phyloP scores from a whole-genome alignment of 768 basidiomycete species.

The Trametes cubensis region DNA sequence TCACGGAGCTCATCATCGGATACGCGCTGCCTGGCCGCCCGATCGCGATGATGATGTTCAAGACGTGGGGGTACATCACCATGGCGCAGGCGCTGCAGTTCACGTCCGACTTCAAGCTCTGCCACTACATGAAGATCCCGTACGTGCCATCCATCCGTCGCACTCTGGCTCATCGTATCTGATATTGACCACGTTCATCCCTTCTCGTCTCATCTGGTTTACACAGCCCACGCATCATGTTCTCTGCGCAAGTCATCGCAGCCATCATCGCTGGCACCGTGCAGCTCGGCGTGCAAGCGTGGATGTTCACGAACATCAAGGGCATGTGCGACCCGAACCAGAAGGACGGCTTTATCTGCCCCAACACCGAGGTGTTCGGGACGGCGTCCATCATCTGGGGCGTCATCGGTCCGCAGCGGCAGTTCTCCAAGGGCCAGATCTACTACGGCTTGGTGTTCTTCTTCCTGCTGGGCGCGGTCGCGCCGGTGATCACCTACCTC shows the following conservation, averaged over 20 bases:
- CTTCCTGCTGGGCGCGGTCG: constrained; percentile 75
- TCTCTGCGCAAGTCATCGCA: constrained; percentile 68
- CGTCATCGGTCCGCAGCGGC: constrained; percentile 74
- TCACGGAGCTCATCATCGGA: constrained; percentile 81
- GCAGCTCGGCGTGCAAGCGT: constrained; percentile 75
- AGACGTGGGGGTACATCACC: constrained; percentile 78
- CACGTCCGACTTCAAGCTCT: constrained; percentile 78
- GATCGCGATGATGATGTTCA: constrained; percentile 85
- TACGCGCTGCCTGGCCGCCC: constrained; percentile 79
- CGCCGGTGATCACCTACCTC: constrained; percentile 58
- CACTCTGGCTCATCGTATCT: too few species aligned
- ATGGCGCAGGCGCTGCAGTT: constrained; percentile 71
- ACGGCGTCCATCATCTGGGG: constrained; percentile 77
- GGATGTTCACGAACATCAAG: constrained; percentile 74
- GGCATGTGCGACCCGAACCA: constrained; percentile 59
- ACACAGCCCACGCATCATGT: constrained; percentile 70
- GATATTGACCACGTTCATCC: too few species aligned
- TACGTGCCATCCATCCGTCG: constrained; percentile 1
- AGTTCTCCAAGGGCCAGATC: constrained; percentile 67
- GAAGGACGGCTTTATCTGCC: constrained; percentile 70
- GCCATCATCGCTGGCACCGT: constrained; percentile 70
- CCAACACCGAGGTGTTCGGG: constrained; percentile 70
- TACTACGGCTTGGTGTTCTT: constrained; percentile 58
- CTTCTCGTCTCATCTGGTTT: too few species aligned
- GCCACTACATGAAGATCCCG: constrained; percentile 72